A percentile compares a stretch with the other conserved stretches of the same genome.
phyloP scores from a whole-genome alignment of 2,329 filamentous ascomycete genomes.

The Aspergillus fischeri region DNA sequence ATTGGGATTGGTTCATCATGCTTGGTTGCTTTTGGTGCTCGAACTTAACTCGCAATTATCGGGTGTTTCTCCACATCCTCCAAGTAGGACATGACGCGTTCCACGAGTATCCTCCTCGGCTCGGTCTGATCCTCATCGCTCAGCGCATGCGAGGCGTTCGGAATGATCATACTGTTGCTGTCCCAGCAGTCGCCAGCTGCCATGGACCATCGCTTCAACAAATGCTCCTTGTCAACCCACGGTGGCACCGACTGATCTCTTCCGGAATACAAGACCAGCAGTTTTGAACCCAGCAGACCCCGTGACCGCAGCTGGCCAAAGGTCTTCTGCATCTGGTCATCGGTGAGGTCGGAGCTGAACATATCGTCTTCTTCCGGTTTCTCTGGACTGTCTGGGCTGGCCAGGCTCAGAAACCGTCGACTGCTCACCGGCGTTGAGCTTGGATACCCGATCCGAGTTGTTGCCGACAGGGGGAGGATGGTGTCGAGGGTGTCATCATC shows the following conservation, averaged over 20 bases:
- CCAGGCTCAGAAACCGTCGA: constrained; percentile 55
- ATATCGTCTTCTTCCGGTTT: constrained; percentile 74
- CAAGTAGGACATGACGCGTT: not conserved
- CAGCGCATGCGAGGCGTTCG: constrained; percentile 7
- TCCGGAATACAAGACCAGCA: constrained; percentile 45
- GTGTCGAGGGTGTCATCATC: not conserved
- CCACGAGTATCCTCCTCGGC: not conserved
- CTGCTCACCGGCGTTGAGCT: constrained; percentile 47
- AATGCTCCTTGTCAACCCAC: constrained; percentile 42
- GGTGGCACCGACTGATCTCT: constrained; percentile 44
- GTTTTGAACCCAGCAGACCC: constrained; percentile 34
- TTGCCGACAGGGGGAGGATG: not conserved
- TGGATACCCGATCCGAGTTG: not conserved
- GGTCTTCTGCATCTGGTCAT: constrained; percentile 53
- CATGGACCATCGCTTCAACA: constrained; percentile 42
- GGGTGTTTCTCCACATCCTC: not conserved
- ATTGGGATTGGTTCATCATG: too few relatives aligned
- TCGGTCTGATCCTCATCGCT: not conserved
- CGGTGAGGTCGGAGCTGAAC: constrained; percentile 74
- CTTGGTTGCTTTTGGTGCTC: not conserved
- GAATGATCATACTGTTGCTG: constrained; percentile 47
- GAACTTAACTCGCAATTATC: not conserved
- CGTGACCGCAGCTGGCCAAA: constrained; percentile 54
- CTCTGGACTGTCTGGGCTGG: constrained; percentile 48
- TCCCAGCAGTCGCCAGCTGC: constrained; percentile 31